Percentiles rank a stretch among this genome's conserved stretches.
These are phyloP conservation scores for Populus trichocarpa DNA, from an alignment of 441 rosid species.

Conservation along the genomic window DNA sequence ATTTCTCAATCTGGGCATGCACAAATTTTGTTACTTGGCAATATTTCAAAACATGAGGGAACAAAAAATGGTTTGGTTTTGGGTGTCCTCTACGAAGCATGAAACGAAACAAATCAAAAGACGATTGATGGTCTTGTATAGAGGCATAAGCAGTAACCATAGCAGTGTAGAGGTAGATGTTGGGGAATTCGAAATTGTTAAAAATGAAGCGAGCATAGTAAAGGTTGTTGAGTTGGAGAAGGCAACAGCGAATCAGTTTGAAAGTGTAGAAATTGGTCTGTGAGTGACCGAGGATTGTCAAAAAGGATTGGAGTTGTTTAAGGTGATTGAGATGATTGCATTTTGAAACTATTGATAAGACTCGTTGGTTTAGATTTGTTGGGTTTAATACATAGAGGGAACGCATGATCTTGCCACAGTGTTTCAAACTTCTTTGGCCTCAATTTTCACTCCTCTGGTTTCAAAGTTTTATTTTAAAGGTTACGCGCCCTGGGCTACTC, in stretches of 20 bases:
- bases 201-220: constrained; percentile 63
- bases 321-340: constrained; percentile 56
- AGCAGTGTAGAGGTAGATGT: constrained; percentile 63
- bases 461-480: too few relatives aligned
- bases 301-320: constrained; percentile 68
- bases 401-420: constrained; percentile 1
- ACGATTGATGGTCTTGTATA: constrained; percentile 31
- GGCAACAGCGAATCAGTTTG: constrained; percentile 75
- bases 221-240: constrained; percentile 48
- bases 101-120: constrained; percentile 50
- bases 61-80: constrained; percentile 65
- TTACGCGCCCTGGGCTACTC: too few relatives aligned
- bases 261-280: constrained; percentile 58
- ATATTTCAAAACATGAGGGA: constrained; percentile 65
- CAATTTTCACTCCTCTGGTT: too few relatives aligned
- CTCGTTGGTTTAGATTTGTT: constrained; percentile 33
- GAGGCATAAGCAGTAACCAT: constrained; percentile 72
- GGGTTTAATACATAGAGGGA: neutral
- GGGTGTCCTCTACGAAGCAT: constrained; percentile 57
- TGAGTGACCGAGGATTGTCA: constrained; percentile 49
- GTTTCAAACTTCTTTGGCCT: too few relatives aligned
- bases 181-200: constrained; percentile 48
- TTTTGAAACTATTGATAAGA: constrained; percentile 37
- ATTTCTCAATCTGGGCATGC: constrained; percentile 52
- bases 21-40: constrained; percentile 41